phyloP scores from a whole-genome alignment of 2,329 filamentous ascomycete species.

The Nemania abortiva region DNA sequence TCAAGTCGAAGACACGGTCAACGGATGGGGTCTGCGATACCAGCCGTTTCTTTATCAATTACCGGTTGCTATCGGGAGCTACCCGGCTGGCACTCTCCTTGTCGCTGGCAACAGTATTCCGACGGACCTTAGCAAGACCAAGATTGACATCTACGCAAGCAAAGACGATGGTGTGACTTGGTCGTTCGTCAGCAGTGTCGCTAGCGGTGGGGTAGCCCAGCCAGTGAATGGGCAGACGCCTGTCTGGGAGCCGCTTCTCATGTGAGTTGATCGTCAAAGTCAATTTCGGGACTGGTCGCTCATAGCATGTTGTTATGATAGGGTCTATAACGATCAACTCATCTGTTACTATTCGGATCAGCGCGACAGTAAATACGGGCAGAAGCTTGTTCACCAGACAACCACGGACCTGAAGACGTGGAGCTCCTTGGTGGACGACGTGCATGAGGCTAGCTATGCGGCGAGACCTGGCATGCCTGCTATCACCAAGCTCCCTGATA shows the following conservation, averaged over 20 bases:
- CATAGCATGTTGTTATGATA: slow-evolving; percentile 38
- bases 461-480: slow-evolving; percentile 49
- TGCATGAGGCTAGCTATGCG: slow-evolving; percentile 60
- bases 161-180: slow-evolving; percentile 70
- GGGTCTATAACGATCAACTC: slow-evolving; percentile 67
- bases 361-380: slow-evolving; percentile 70
- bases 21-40: slow-evolving; percentile 74
- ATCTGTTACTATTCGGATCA: slow-evolving; percentile 79
- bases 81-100: slow-evolving; percentile 71
- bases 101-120: slow-evolving; percentile 70
- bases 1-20: slow-evolving; percentile 70
- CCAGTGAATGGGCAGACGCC: slow-evolving; percentile 69
- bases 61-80: slow-evolving; percentile 66
- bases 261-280: slow-evolving; percentile 48
- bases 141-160: slow-evolving; percentile 76
- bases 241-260: slow-evolving; percentile 78
- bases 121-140: slow-evolving; percentile 68
- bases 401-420: slow-evolving; percentile 69
- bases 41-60: slow-evolving; percentile 76
- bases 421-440: slow-evolving; percentile 70
- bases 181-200: slow-evolving; percentile 74
- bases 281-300: not conserved
- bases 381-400: slow-evolving; percentile 74
- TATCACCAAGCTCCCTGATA: slow-evolving; percentile 67
- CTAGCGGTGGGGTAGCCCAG: slow-evolving; percentile 68